Base-by-base conservation (phyloP, 306 rosid species). In the Dryas alaskensis region DNA sequence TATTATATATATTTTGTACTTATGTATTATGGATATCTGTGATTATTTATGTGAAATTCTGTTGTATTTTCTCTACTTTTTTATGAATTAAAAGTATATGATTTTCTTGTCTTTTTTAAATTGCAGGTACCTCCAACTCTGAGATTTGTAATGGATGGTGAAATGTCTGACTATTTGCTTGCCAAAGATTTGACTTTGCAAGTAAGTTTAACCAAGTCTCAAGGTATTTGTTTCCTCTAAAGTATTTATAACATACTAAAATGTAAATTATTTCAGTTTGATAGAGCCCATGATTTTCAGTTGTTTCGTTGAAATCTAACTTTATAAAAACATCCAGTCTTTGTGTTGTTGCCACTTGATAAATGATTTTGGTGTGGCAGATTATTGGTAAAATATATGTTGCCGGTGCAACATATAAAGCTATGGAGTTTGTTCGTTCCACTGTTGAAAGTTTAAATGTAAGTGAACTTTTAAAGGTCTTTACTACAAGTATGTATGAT, bases 401-500 rank as follows among this genome's bases (percentile, higher is more conserved):
- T 76, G 78, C 97, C 73, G 99, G 99, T 80, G 97, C 95, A 54
- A 94, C 99, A 46, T 89, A 94, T 72, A 94, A 94, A 79, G 72
- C 97, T 42, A 92, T 94, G 99, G 97, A 94, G 81, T 94, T 94
- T 82, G 90, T 88, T 9, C 97, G 99, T 51, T 52, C 95, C n/a
- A 87, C 95, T 4, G 76, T 94, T 74, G 97, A 94, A 79, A 88
- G 92, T 79, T 87, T 94, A 86, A 83, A 17, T 78, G 98, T 94
- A 83, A 73, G 94, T 60, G 22, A 19, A 19, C 22, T 19, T 19
- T 19, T 19, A 19, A 19, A 19, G 22, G 17, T 43, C 45, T 48
- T 62, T 8, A 52, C 68, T 48, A 43, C 16, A 6, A 55, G 44
- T 11, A 52, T 43, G 45, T 65, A 27, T 44, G 22, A 19, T 16